Evolutionary conservation across 2,329 filamentous ascomycete genomes (phyloP).

Genomic region (Hypoxylon sp.): DNA sequence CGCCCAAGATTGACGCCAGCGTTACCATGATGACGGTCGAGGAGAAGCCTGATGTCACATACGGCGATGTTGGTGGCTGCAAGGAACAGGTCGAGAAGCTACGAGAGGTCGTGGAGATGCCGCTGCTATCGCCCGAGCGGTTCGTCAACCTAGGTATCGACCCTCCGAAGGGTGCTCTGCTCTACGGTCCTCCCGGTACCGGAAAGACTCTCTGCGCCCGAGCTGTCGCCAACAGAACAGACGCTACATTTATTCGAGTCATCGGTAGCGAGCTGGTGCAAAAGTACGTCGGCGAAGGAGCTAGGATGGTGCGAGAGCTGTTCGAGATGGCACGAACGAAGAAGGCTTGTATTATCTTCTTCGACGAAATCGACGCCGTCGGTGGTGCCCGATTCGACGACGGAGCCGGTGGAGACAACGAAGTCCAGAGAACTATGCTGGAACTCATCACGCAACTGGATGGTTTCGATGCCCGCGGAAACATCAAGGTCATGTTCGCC

Average conservation of each 20-base stretch:
- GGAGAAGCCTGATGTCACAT: constrained; percentile 99
- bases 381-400: constrained; percentile 97
- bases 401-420: constrained; percentile 95
- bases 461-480: constrained; percentile 95
- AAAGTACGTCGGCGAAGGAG: constrained; percentile 98
- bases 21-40: constrained; percentile 99
- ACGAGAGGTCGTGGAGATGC: constrained; percentile 98
- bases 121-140: constrained; percentile 92
- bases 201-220: constrained; percentile 98
- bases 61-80: constrained; percentile 98
- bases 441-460: constrained; percentile 97
- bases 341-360: constrained; percentile 99
- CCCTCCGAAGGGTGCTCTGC: constrained; percentile 94
- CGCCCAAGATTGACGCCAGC: constrained; percentile 98
- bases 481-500: constrained; percentile 99
- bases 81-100: constrained; percentile 99
- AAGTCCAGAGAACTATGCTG: constrained; percentile 98
- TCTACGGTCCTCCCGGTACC: constrained; percentile 98
- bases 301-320: constrained; percentile 97
- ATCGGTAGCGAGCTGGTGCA: constrained; percentile 98
- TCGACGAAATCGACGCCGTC: constrained; percentile 97
- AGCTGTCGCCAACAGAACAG: constrained; percentile 97
- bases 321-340: constrained; percentile 99
- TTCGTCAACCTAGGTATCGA: constrained; percentile 99
- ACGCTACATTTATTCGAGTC: constrained; percentile 98